Base-by-base conservation (phyloP, 805 yeast species). In the Candida boleticola region DNA sequence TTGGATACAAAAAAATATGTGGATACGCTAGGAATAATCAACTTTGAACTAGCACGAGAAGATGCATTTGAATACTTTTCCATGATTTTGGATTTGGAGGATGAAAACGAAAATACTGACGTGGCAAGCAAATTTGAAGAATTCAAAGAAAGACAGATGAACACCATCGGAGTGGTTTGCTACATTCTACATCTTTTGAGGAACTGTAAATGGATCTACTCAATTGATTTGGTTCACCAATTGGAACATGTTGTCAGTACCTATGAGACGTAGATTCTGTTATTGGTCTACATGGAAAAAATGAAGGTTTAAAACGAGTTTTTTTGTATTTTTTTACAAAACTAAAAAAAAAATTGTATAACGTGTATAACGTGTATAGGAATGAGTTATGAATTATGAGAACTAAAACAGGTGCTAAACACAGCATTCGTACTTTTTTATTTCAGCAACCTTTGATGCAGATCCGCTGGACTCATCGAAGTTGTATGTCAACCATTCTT, bases 401-500 rank as follows among this genome's bases (percentile, higher is more conserved):
- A n/a, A n/a, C n/a, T n/a, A n/a, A n/a, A n/a, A n/a, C n/a, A n/a
- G n/a, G n/a, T 42, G 37, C 37, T 25, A 40, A 2, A 29, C 34
- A 40, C 7, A 18, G 11, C 14, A 36, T 32, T 64, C 68, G 49
- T 63, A 64, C 14, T 54, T 47, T 14, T 32, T 43, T 35, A 64
- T 55, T 22, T 57, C 66, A 17, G 53, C 55, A 11, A 72, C 74
- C 53, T 72, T 72, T 13, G 53, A 63, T 14, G 76, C 76, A 26
- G 73, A 64, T 5, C 73, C 70, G 34, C 65, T 55, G 16, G 55
- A 32, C 27, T 59, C 52, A 49, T 72, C 77, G 47, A 72, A 72
- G 25, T 33, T 51, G 46, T 71, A 72, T 3, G 66, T 58, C 26
- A 72, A 43, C 76, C 76, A 72, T 48, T 72, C 77, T 43, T 60